These are phyloP conservation scores for Combretum micranthum DNA, from an alignment of 345 rosid species.

Conservation along the genomic window DNA sequence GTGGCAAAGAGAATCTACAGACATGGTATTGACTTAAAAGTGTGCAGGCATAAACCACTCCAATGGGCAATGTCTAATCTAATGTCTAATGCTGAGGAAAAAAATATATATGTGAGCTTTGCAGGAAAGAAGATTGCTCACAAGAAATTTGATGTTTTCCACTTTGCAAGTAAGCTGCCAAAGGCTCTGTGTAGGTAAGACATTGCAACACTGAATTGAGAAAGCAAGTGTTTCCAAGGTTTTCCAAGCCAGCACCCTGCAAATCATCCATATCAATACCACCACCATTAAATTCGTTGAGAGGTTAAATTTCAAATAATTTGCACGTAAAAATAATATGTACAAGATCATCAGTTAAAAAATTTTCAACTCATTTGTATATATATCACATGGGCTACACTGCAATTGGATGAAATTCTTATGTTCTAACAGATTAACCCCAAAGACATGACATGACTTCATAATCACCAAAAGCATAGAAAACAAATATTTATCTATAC, in stretches of 20 bases:
- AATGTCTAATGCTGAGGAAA: neutral
- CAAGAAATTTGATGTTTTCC: conserved; percentile 78
- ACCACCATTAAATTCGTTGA: neutral
- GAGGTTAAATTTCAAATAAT: neutral
- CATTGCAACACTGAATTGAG: conserved; percentile 94
- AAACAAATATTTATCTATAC: too few species aligned
- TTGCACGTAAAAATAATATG: neutral
- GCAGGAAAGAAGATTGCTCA: conserved; percentile 23
- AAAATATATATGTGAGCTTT: conserved; percentile 6
- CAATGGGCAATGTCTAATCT: too few species aligned
- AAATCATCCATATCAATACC: conserved; percentile 12
- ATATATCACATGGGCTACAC: too few species aligned
- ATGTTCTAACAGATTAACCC: too few species aligned
- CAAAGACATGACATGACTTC: too few species aligned
- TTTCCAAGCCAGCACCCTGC: conserved; percentile 94
- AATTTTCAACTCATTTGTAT: too few species aligned
- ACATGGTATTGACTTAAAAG: too few species aligned
- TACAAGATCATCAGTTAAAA: neutral
- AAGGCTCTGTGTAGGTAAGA: conserved; percentile 89
- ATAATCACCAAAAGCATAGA: too few species aligned
- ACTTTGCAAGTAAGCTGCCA: conserved; percentile 79
- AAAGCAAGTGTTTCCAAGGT: conserved; percentile 97
- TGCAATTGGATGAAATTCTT: too few species aligned
- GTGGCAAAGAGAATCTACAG: too few species aligned
- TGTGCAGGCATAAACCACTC: too few species aligned